A percentile compares a stretch with the other conserved stretches of the same genome.
phyloP scores from a whole-genome alignment of 2,329 filamentous ascomycete genomes.

The Aspergillus novoparasiticus region DNA sequence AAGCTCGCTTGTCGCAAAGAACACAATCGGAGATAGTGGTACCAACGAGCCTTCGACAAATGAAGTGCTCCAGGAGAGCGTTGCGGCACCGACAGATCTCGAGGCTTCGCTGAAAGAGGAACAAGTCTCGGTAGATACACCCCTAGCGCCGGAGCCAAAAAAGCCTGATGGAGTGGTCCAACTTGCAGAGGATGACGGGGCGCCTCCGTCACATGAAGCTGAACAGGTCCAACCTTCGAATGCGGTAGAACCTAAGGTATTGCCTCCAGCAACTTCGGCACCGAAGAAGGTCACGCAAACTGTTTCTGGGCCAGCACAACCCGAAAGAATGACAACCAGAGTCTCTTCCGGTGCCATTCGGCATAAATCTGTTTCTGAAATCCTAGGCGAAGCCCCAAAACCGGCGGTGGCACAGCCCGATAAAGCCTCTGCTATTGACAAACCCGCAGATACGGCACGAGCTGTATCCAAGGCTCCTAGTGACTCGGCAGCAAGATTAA shows the following conservation, averaged over 20 bases:
- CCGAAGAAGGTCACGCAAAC: conserved; percentile 31
- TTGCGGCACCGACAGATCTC: conserved; percentile 16
- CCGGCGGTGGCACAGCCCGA: conserved; percentile 39
- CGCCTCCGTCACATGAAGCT: conserved; percentile 16
- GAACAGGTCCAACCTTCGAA: conserved; percentile 16
- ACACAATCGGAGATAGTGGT: conserved; percentile 22
- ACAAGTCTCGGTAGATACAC: conserved; percentile 13
- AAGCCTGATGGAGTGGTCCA: conserved; percentile 15
- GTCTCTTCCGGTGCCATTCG: conserved; percentile 71
- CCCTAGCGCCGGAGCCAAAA: conserved; percentile 15
- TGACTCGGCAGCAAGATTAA: conserved; percentile 41
- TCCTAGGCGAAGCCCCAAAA: conserved; percentile 62
- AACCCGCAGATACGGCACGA: conserved; percentile 28
- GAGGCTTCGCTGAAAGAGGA: conserved; percentile 24
- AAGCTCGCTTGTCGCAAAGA: conserved; percentile 23
- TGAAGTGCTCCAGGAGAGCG: conserved; percentile 30
- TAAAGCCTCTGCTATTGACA: conserved; percentile 37
- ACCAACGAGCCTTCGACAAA: conserved; percentile 23
- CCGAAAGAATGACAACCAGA: conserved; percentile 66
- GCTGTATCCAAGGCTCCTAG: conserved; percentile 23
- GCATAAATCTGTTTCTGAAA: conserved; percentile 73
- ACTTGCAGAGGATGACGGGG: conserved; percentile 15
- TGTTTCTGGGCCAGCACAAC: conserved; percentile 31
- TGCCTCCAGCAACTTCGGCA: conserved; percentile 18
- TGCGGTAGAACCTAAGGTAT: conserved; percentile 17